These are phyloP conservation scores for Penicillium atrosanguineum DNA, from an alignment of 495 filamentous ascomycete species.

Conservation along the genomic window DNA sequence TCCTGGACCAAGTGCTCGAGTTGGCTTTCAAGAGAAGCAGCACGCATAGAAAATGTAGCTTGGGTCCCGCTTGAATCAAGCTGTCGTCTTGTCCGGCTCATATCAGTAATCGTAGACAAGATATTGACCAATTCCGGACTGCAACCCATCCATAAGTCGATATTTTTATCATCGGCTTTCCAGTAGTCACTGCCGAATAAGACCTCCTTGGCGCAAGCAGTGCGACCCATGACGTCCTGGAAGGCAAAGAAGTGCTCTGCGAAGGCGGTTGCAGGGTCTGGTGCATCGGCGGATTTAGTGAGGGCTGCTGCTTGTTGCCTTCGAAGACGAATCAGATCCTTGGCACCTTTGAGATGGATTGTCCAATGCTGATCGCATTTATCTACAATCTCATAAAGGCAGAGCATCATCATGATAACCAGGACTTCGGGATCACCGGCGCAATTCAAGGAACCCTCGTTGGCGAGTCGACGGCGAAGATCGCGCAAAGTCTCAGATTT, in stretches of 20 bases:
- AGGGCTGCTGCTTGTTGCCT: slow-evolving; percentile 24
- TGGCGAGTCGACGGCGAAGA: slow-evolving; percentile 34
- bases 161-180: slow-evolving; percentile 32
- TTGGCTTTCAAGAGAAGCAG: slow-evolving; percentile 28
- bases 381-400: slow-evolving; percentile 46
- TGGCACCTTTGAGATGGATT: slow-evolving; percentile 43
- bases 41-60: slow-evolving; percentile 25
- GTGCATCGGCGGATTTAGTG: slow-evolving; percentile 5
- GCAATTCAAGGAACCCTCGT: slow-evolving; percentile 21
- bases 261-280: slow-evolving; percentile 34
- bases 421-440: slow-evolving; percentile 38
- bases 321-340: slow-evolving; percentile 40
- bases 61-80: slow-evolving; percentile 22
- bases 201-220: slow-evolving; percentile 41
- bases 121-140: slow-evolving; percentile 43
- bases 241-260: slow-evolving; percentile 48
- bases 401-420: slow-evolving; percentile 47
- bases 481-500: slow-evolving; percentile 39
- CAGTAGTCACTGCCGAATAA: slow-evolving; percentile 45
- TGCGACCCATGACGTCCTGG: slow-evolving; percentile 49
- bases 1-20: slow-evolving; percentile 38
- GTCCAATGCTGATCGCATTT: slow-evolving; percentile 46
- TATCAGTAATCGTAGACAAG: slow-evolving; percentile 40
- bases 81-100: slow-evolving; percentile 36
- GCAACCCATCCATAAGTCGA: slow-evolving; percentile 48